Base-by-base conservation (phyloP, 495 filamentous ascomycete species). In the Hypoxylon lienhwacheense region DNA sequence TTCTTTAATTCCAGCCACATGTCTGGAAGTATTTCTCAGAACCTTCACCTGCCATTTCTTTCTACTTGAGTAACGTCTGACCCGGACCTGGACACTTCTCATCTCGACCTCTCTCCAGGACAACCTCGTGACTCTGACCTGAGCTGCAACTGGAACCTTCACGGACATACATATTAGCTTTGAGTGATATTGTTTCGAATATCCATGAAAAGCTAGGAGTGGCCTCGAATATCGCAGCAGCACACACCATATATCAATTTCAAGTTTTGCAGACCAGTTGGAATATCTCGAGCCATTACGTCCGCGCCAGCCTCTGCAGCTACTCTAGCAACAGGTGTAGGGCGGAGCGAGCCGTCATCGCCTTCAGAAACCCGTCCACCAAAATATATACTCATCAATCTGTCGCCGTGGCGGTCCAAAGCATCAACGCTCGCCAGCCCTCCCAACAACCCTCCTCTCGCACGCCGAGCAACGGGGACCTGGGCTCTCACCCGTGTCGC, bases 321-420 rank as follows among this genome's bases (percentile, higher is more conserved):
- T 24, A 41, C 42, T 39, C 21, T 42, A 12, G 35, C 43, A 20
- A 29, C 14, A 19, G 36, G 36, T 33, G 42, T 31, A 28, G 25
- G 42, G 45, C 22, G 48, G 29, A 24, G 3, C 47, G 42, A 52
- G 37, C 22, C 16, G 5, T 34, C 42, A 21, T 35, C 25, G 33
- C 21, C 22, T 21, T 45, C 36, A 42, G 25, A 8, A 53, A 37
- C 36, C 51, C 37, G 14, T 44, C 43, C 31, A 28, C 37, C 54
- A 22, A 42, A 35, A 59, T n/a, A 21, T 50, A 32, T 41, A 1
- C 7, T 52, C 44, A 41, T 3, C 40, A 54, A 51, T 55, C 47
- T 42, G 43, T 64, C 55, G 56, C 46, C 61, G 61, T 61, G 61
- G 61, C 55, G 52, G 61, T 64, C 61, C 61, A 61, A 63, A 59